phyloP scores from a whole-genome alignment of 2,329 filamentous ascomycete genomes.

The Trichoderma polysporum region DNA sequence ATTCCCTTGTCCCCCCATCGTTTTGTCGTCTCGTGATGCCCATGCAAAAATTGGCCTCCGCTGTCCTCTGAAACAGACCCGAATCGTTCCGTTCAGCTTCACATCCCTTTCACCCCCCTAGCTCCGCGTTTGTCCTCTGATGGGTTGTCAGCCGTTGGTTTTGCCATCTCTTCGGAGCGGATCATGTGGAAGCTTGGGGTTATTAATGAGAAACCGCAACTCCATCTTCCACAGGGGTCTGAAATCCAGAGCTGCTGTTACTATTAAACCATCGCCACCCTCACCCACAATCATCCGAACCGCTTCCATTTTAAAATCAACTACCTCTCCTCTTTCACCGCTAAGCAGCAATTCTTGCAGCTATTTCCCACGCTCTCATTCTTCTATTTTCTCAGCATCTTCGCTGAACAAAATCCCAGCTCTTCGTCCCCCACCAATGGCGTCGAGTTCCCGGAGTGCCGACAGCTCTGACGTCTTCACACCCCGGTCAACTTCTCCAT shows the following conservation, averaged over 20 bases:
- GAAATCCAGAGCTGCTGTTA: not conserved
- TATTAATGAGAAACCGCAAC: slow-evolving; percentile 24
- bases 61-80: slow-evolving; percentile 19
- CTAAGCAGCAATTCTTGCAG: slow-evolving; percentile 3
- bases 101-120: slow-evolving; percentile 18
- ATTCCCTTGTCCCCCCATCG: not conserved
- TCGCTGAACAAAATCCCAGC: slow-evolving; percentile 20
- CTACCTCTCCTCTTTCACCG: not conserved
- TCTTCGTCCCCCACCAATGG: slow-evolving; percentile 30
- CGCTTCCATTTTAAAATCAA: not conserved
- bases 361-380: slow-evolving; percentile 23
- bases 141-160: slow-evolving; percentile 25
- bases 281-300: slow-evolving; percentile 14
- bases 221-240: slow-evolving; percentile 12
- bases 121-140: slow-evolving; percentile 23
- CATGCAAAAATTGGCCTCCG: slow-evolving; percentile 11
- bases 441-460: slow-evolving; percentile 35
- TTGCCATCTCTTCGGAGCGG: slow-evolving; percentile 22
- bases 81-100: slow-evolving; percentile 8
- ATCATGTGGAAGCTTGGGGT: slow-evolving; percentile 20
- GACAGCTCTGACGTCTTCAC: slow-evolving; percentile 53
- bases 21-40: slow-evolving; percentile 7
- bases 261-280: slow-evolving; percentile 12
- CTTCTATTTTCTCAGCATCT: slow-evolving; percentile 21
- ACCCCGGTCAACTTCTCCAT: slow-evolving; percentile 54